A percentile compares a stretch with the other conserved stretches of the same genome.
phyloP scores from a whole-genome alignment of 2,329 filamentous ascomycete species.

The Geosmithia morbida region DNA sequence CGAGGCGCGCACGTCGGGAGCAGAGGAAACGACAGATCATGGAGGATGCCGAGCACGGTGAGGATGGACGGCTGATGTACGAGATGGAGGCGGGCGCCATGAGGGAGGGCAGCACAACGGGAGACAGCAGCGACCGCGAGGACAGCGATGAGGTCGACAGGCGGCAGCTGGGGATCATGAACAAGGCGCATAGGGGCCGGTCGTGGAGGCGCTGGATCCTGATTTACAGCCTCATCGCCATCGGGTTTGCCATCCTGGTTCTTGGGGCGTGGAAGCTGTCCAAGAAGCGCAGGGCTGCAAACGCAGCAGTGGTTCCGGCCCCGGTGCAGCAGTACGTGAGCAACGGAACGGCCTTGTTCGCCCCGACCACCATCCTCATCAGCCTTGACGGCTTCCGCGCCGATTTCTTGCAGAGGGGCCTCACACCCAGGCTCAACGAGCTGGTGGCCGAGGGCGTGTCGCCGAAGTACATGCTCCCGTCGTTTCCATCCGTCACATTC shows the following conservation, averaged over 20 bases:
- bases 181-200: constrained; percentile 32
- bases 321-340: constrained; percentile 27
- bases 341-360: constrained; percentile 84
- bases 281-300: constrained; percentile 15
- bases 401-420: constrained; percentile 70
- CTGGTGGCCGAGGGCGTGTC: constrained; percentile 77
- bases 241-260: constrained; percentile 40
- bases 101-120: constrained; percentile 50
- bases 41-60: constrained; percentile 42
- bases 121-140: constrained; percentile 46
- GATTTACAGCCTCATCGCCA: constrained; percentile 33
- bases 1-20: constrained; percentile 32
- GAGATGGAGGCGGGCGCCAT: constrained; percentile 77
- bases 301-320: constrained; percentile 5
- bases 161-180: constrained; percentile 31
- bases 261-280: constrained; percentile 46
- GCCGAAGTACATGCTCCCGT: constrained; percentile 82
- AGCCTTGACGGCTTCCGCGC: constrained; percentile 93
- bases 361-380: constrained; percentile 83
- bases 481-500: constrained; percentile 93
- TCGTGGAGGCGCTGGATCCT: constrained; percentile 39
- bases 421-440: constrained; percentile 70
- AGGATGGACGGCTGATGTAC: constrained; percentile 69
- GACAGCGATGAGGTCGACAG: constrained; percentile 44
- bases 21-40: constrained; percentile 38